Conservation (phyloP, 306 rosid species). For the Boehmeria nivea region DNA sequence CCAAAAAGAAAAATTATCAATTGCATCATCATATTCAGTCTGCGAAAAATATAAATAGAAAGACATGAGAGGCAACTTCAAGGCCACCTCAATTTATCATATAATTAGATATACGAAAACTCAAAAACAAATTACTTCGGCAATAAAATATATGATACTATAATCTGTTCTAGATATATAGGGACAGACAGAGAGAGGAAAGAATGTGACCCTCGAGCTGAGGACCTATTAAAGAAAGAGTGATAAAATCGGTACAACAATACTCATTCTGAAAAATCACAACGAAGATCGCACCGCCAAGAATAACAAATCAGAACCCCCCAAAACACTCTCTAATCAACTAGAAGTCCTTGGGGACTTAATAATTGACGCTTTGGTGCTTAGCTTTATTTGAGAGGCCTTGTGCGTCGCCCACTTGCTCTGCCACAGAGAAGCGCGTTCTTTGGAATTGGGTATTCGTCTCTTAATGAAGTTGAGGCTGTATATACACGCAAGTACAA, state of each 20-base stretch:
- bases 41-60: background rate
- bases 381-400: constrained; percentile 54
- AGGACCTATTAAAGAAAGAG: constrained; percentile 33
- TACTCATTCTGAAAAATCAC: constrained; percentile 12
- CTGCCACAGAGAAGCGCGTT: constrained; percentile 86
- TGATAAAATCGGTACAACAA: background rate
- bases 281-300: too few relatives aligned
- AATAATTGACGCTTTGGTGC: constrained; percentile 20
- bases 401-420: constrained; percentile 74
- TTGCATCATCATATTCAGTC: too few relatives aligned
- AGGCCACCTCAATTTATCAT: constrained; percentile 20
- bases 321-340: constrained; percentile 17
- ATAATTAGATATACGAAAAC: constrained; percentile 12
- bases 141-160: constrained; percentile 6
- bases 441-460: constrained; percentile 87
- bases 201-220: constrained; percentile 98
- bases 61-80: constrained; percentile 5
- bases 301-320: constrained; percentile 24
- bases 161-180: constrained; percentile 12
- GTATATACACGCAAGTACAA: constrained; percentile 86
- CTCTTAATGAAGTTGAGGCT: constrained; percentile 62
- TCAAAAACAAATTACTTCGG: constrained; percentile 22
- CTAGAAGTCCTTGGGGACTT: too few relatives aligned
- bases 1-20: too few relatives aligned
- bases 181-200: constrained; percentile 68